Evolutionary conservation across 805 yeast genomes (phyloP), one percentile per base, ranked within the genome.

Genomic region (Candida fluviatilis): DNA sequence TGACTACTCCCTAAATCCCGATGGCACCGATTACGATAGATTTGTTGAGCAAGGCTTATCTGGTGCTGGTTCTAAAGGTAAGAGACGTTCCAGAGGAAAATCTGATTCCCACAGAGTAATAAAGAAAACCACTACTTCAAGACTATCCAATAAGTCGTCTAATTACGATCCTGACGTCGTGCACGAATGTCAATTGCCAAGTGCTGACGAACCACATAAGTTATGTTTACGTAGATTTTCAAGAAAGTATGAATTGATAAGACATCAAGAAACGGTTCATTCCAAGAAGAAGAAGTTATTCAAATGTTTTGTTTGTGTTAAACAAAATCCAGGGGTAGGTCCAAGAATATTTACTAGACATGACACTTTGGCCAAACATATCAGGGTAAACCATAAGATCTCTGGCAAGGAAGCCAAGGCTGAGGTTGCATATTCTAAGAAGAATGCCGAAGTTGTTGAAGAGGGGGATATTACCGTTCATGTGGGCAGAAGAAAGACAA

Each of bases 251-350:
- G 99, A 91, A 66, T 71, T 91, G 54, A 84, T 90, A 18, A 78
- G 99, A 51, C 99, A 91, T 61, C 96, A 91, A 60, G 95, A 91
- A 54, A 93, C 98, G 0, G 90, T 91, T 38, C 99, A 91, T 60
- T 93, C 97, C 1, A 73, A 84, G 34, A 84, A 82, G 57, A 84
- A 91, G 62, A 84, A 84, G 51, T 79, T 84, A 35, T 93, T 82
- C 69, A 80, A 84, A 56, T 91, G 99, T 61, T 80, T 80, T 49
- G 80, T 84, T 32, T 91, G 99, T 64, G 93, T 84, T 40, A 82
- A 77, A 49, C 80, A 75, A 48, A 71, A 80, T 42, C 76, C 78
- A 19, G 58, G 65, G 34, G 64, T 56, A 23, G 78, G 66, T 2
- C 78, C 80, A 35, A 82, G 91, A 67, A 88, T 95, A 1, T 91